Evolutionary conservation across 1,139 yeast genomes (phyloP), one percentile per base, ranked within the genome.

Genomic region (Pichia sp.): DNA sequence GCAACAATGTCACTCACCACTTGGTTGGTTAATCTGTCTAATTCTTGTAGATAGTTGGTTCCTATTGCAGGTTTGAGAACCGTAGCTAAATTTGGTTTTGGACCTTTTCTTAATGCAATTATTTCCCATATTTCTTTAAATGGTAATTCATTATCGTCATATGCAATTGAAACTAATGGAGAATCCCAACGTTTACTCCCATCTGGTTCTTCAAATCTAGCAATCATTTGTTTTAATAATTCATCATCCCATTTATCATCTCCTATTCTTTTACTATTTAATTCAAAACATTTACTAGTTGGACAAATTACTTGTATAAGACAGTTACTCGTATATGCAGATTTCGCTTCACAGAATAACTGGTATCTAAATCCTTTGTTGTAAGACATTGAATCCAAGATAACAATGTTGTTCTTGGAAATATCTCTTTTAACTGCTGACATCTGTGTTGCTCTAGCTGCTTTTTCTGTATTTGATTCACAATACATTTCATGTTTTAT

Each of bases 321-420:
- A 65, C 96, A 87, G 59, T 88, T 87, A 2, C 95, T 85, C 0
- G 98, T 90, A 19, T 81, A 77, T 31, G 83, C 73, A 1, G 91
- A 87, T 64, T 91, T 91, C 42, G 96, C 93, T 66, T 93, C 99
- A 68, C 98, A 90, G 67, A 82, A 90, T 52, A 93, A 73, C 68
- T 93, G 99, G 68, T 95, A 93, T 55, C 99, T 74, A 66, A 90
- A 90, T 0, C 99, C 99, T 65, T 93, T 95, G 64, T 95, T 95
- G 66, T 95, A 95, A 28, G 90, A 84, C 64, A 90, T 73, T 2
- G 95, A 80, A 68, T 93, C 99, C 53, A 93, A 74, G 25, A 93
- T 81, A 1, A 93, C 97, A 46, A 93, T 76, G 33, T 80, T 84
- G 31, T 77, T 74, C 46, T 84, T 76, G 4, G 86, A 74, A 10